Base-by-base conservation (phyloP, 768 basidiomycete genomes). In the Cystobasidiopsis lactophilus region DNA sequence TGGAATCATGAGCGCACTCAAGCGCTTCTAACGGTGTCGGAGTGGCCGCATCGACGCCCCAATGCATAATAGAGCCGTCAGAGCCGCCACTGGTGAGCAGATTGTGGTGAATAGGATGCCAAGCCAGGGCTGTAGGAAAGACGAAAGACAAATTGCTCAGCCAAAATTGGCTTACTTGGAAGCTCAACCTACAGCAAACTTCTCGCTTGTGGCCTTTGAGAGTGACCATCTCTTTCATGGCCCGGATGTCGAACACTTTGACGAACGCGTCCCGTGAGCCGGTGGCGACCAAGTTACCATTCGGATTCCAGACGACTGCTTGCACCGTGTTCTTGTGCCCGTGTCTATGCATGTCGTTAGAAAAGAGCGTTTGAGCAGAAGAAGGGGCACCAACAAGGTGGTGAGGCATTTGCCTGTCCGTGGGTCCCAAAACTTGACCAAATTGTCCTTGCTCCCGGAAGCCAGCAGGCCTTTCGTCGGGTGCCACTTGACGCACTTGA, bases 391-490 rank as follows among this genome's bases (percentile, higher is more conserved):
- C 55, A 65, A 89, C 88, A 95, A 69, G 0, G 89, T 93, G 4
- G 85, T 85, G 5, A 98, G 73, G 10, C 79, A 77, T 0, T 83
- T 88, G 33, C 82, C 85, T 10, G 85, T 85, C 35, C 93, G 74
- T 21, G 93, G 93, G 66, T 98, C 93, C 93, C 93, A 98, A 69
- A 98, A 98, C 63, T 96, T 96, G 68, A 96, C 85, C 60, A 85
- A 76, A 66, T 95, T 93, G 68, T 98, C 93, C 68, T 96, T 96
- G 60, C 84, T 85, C 24, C 93, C 93, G 2, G 85, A 88, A 4
- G 83, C 86, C 21, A 98, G 74, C 9, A 98, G 71, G 10, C 91
- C 91, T 67, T 96, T 95, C 0, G 82, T 85, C 3, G 88, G 86
- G 68, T 98, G 93, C 93, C 93, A 98, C 69, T 95, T 82, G 1